Evolutionary conservation across 345 rosid species (phyloP).

Genomic region (Fremontodendron californicum): DNA sequence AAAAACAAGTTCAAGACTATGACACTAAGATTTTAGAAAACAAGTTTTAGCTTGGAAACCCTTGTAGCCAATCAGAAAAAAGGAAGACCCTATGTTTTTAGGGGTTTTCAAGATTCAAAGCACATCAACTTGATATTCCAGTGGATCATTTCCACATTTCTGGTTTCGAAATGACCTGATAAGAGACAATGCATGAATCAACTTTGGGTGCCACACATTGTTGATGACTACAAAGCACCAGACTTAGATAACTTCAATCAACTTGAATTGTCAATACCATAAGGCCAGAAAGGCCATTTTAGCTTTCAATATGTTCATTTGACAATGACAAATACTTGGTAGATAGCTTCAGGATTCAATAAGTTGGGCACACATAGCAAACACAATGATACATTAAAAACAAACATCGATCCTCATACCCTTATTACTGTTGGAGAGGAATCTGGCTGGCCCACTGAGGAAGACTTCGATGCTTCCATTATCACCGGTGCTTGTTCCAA

Average conservation of each 20-base stretch:
- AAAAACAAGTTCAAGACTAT: too few species aligned
- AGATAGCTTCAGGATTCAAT: not conserved
- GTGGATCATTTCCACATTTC: not conserved
- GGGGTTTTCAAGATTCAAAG: not conserved
- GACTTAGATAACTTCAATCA: not conserved
- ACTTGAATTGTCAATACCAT: not conserved
- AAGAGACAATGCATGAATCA: not conserved
- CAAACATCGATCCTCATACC: conserved; percentile 25
- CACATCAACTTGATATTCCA: not conserved
- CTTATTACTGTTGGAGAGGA: conserved; percentile 56
- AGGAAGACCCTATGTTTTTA: not conserved
- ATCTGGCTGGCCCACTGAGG: conserved; percentile 83
- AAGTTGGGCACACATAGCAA: not conserved
- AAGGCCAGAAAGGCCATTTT: not conserved
- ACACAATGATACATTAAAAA: too few species aligned
- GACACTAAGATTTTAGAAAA: too few species aligned
- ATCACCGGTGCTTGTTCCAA: conserved; percentile 67
- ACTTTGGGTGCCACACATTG: not conserved
- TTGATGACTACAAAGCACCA: not conserved
- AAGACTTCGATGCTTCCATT: conserved; percentile 83
- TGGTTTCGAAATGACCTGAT: not conserved
- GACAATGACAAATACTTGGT: not conserved
- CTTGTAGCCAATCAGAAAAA: too few species aligned
- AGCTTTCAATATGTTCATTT: not conserved
- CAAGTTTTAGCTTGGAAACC: too few species aligned